These are phyloP conservation scores for Rhodofomes roseus DNA, from an alignment of 1,284 basidiomycete species.

Conservation along the genomic window DNA sequence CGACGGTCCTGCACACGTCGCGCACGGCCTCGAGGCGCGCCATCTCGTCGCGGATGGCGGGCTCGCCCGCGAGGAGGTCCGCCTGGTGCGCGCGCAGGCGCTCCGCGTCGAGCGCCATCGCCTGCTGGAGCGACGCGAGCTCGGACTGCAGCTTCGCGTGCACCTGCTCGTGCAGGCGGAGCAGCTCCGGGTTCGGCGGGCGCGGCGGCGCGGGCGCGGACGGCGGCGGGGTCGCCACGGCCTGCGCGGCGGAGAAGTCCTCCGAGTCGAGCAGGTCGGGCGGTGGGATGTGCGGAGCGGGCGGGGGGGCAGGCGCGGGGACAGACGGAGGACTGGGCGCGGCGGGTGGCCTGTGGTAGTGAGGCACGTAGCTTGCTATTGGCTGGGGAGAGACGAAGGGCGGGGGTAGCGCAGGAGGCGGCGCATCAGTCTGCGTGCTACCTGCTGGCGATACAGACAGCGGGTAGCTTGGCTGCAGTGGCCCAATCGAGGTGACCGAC, in stretches of 20 bases:
- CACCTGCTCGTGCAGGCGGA: conserved; percentile 80
- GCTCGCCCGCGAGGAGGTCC: conserved; percentile 86
- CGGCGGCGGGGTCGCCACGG: conserved; percentile 15
- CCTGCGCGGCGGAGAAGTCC: conserved; percentile 19
- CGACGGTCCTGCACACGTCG: conserved; percentile 84
- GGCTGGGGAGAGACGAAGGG: conserved; percentile 21
- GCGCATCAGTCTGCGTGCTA: conserved; percentile 3
- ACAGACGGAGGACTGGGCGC: conserved; percentile 22
- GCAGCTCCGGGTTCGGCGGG: conserved; percentile 86
- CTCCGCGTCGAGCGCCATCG: conserved; percentile 66
- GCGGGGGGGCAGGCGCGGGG: conserved; percentile 18
- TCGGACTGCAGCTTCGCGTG: conserved; percentile 74
- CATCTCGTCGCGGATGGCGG: conserved; percentile 95
- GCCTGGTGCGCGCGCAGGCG: conserved; percentile 76
- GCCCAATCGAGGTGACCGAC: background rate
- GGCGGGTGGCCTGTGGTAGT: conserved; percentile 15
- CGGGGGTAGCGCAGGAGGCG: conserved; percentile 20
- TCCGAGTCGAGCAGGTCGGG: conserved; percentile 36
- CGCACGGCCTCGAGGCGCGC: conserved; percentile 92
- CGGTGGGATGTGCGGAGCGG: conserved; percentile 24
- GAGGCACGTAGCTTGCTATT: conserved; percentile 8
- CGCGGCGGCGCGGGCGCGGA: conserved; percentile 60
- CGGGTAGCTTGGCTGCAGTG: conserved; percentile 6
- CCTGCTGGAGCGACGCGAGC: conserved; percentile 61
- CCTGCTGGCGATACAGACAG: conserved; percentile 5